These are phyloP conservation scores for Xylariaceae sp. DNA, from an alignment of 2,329 filamentous ascomycete genomes.

Conservation along the genomic window DNA sequence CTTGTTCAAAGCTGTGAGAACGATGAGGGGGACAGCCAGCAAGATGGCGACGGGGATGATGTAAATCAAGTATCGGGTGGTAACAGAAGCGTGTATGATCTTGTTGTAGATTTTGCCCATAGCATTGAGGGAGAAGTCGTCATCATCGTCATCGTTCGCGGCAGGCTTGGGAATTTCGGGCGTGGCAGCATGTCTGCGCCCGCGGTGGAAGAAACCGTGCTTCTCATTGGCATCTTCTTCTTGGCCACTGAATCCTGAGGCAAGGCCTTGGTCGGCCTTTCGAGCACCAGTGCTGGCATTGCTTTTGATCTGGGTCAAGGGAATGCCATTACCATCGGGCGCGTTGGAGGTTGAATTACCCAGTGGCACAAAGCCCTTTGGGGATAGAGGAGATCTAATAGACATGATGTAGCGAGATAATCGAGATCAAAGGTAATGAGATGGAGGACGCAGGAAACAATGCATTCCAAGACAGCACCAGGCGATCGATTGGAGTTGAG, in stretches of 20 bases:
- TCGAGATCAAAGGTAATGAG: neutral
- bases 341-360: constrained; percentile 19
- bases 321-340: constrained; percentile 24
- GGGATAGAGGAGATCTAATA: constrained; percentile 27
- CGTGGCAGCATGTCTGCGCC: constrained; percentile 48
- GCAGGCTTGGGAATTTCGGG: no score
- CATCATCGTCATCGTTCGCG: no score
- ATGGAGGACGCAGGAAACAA: constrained; percentile 4
- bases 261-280: constrained; percentile 40
- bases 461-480: constrained; percentile 25
- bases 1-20: constrained; percentile 45
- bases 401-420: constrained; percentile 22
- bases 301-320: constrained; percentile 46
- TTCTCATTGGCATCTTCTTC: constrained; percentile 42
- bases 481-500: constrained; percentile 27
- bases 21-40: constrained; percentile 58
- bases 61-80: constrained; percentile 66
- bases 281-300: constrained; percentile 52
- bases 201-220: constrained; percentile 40
- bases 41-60: constrained; percentile 60
- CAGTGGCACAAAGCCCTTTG: constrained; percentile 28
- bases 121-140: constrained; percentile 56
- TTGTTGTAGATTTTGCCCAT: constrained; percentile 64
- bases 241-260: constrained; percentile 29
- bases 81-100: constrained; percentile 58